Evolutionary conservation across 2,329 filamentous ascomycete species (phyloP), one percentile per base, ranked within the genome.

Genomic region (Aspergillus sp.): DNA sequence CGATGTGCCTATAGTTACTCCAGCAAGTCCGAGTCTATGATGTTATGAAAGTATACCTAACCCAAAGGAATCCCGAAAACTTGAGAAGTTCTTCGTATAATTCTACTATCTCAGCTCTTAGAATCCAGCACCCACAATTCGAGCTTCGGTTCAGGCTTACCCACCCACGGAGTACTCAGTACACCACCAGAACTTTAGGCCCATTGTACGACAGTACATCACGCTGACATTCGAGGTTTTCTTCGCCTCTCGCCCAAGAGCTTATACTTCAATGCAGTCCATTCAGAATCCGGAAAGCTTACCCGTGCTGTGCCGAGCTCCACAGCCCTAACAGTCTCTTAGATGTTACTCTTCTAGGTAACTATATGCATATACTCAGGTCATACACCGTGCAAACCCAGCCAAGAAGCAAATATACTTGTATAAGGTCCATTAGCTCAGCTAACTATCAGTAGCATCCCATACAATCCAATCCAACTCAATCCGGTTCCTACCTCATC

Each of bases 381-480:
- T 12, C 6, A 37, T n/a, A 37, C 15, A 37, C 35, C 1, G 15
- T 37, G 14, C 6, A 37, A 37, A 37, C 33, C 33, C 14, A 12
- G 33, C 4, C 33, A 37, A 37, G 33, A 37, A 37, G 33, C 11
- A 37, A 37, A 37, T 6, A 9, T 15, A 14, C 33, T 37, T 37
- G 12, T 44, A 44, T 44, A 44, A 44, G 40, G 40, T 53, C 51
- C 41, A 53, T 53, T 53, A 53, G 51, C 51, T 53, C 41, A 53
- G 51, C 51, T 46, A 53, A 46, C 50, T 52, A 52, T 52, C 50
- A 53, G 37, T 52, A 52, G 39, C 50, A 53, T 46, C 40, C 41
- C n/a, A 37, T 33, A 15, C 44, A 39, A 53, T 27, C 51, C 40
- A 27, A 45, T 44, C 14, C 40, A 44, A 41, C 31, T 14, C 46